phyloP scores from a whole-genome alignment of 495 filamentous ascomycete species.

The Letharia lupina region DNA sequence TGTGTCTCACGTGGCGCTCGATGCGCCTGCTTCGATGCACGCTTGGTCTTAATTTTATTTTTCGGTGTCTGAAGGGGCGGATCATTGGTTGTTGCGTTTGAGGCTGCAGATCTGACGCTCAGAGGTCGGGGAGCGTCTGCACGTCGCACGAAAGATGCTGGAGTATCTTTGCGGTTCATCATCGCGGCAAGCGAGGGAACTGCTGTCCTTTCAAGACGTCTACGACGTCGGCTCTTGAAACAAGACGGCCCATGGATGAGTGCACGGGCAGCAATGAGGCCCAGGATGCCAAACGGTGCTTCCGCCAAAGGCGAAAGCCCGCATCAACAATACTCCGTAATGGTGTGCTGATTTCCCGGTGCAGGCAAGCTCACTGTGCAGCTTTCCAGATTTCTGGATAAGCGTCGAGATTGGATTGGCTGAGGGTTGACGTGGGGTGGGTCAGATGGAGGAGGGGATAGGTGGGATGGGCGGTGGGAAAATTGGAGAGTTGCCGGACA shows the following conservation, averaged over 20 bases:
- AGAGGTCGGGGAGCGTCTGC: slow-evolving; percentile 11
- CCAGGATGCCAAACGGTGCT: neutral
- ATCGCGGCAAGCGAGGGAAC: neutral
- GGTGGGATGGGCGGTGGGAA: neutral
- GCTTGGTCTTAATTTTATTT: slow-evolving; percentile 18
- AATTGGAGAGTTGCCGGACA: neutral
- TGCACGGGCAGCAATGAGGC: neutral
- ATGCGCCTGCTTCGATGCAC: slow-evolving; percentile 26
- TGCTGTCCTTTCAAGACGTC: neutral
- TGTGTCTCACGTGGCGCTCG: slow-evolving; percentile 43
- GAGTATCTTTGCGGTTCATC: slow-evolving; percentile 21
- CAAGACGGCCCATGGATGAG: neutral
- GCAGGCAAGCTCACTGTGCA: slow-evolving; percentile 1
- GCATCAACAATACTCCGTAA: slow-evolving; percentile 3
- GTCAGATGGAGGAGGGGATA: neutral
- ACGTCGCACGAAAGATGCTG: slow-evolving; percentile 19
- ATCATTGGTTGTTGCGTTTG: slow-evolving; percentile 23
- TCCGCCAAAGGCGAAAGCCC: neutral
- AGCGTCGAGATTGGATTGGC: slow-evolving; percentile 16
- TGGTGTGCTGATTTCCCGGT: neutral
- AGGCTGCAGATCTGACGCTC: slow-evolving; percentile 12
- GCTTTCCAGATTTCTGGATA: neutral
- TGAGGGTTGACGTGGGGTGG: slow-evolving; percentile 11
- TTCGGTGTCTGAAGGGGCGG: slow-evolving; percentile 44
- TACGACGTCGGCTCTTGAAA: slow-evolving; percentile 1